phyloP scores from a whole-genome alignment of 306 rosid genomes.

The Boehmeria nivea region DNA sequence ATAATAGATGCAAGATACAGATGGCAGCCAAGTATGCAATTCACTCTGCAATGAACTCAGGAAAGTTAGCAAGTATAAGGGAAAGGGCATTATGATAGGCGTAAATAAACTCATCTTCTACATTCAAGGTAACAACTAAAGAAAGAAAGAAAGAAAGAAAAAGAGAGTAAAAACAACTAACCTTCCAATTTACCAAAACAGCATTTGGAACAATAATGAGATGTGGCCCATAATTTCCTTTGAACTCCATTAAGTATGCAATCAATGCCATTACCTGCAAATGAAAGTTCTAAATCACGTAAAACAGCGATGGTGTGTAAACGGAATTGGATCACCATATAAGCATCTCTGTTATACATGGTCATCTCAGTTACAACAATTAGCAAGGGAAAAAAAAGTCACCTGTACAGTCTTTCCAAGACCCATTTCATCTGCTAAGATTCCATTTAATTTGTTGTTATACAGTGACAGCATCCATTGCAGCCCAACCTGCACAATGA shows the following conservation, averaged over 20 bases:
- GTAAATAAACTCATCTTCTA: slow-evolving; percentile 24
- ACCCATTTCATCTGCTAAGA: slow-evolving; percentile 99
- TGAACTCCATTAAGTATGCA: slow-evolving; percentile 97
- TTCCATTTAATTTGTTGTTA: slow-evolving; percentile 96
- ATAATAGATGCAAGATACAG: slow-evolving; percentile 90
- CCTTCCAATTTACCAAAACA: slow-evolving; percentile 99
- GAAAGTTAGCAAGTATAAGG: slow-evolving; percentile 17
- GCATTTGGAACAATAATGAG: slow-evolving; percentile 98
- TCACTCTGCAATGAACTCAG: slow-evolving; percentile 72
- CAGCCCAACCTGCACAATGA: slow-evolving; percentile 73
- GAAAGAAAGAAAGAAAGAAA: background rate
- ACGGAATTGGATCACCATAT: slow-evolving; percentile 1
- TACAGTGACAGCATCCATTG: slow-evolving; percentile 99
- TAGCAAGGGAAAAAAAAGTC: slow-evolving; percentile 19
- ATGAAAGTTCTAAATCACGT: slow-evolving; percentile 16
- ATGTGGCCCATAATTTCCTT: slow-evolving; percentile 99
- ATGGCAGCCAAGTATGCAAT: slow-evolving; percentile 83
- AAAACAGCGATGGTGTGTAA: too few species aligned
- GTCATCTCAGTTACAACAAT: background rate
- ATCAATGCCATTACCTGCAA: slow-evolving; percentile 96
- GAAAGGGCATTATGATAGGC: slow-evolving; percentile 2
- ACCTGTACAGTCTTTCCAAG: slow-evolving; percentile 99
- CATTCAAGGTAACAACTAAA: background rate
- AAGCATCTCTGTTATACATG: background rate
- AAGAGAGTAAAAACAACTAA: slow-evolving; percentile 17